Conservation (phyloP, 1,284 basidiomycete genomes). For the Takashimella koratensis region DNA sequence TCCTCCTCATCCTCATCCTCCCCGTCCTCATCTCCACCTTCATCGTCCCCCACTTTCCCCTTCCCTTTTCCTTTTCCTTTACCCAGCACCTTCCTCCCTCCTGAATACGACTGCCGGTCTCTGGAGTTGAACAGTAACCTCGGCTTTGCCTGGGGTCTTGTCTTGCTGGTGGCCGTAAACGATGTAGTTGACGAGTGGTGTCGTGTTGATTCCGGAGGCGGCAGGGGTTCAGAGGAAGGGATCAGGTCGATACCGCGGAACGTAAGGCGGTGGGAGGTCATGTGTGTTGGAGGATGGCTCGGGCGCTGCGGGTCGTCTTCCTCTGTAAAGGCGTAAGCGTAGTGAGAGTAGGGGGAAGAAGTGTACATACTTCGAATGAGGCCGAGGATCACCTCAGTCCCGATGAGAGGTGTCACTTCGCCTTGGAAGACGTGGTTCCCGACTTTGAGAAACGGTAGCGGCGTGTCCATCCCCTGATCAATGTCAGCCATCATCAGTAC, state of each 20-base stretch:
- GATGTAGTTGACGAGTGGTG: not conserved
- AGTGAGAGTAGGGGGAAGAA: not conserved
- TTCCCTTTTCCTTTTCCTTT: not conserved
- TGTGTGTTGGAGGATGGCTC: conserved; percentile 29
- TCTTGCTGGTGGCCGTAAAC: not conserved
- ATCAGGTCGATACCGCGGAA: conserved; percentile 30
- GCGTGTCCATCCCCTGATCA: conserved; percentile 43
- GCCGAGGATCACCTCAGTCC: conserved; percentile 43
- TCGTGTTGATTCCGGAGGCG: not conserved
- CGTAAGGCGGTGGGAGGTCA: conserved; percentile 27
- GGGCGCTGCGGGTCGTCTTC: conserved; percentile 30
- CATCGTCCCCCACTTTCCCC: not conserved
- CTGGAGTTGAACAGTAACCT: not conserved
- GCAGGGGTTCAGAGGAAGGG: conserved; percentile 1
- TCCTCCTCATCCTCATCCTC: not conserved
- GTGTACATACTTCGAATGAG: conserved; percentile 31
- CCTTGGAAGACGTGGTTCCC: conserved; percentile 46
- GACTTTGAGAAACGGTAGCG: conserved; percentile 44
- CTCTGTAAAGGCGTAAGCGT: conserved; percentile 12
- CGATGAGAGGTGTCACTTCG: conserved; percentile 36
- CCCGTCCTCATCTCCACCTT: not conserved
- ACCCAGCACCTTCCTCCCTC: not conserved
- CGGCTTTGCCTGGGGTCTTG: not conserved
- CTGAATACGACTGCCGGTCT: not conserved
- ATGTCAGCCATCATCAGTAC: not conserved